These are phyloP conservation scores for Hemisphaericaspora xylofermentans DNA, from an alignment of 1,139 yeast species.

Conservation along the genomic window DNA sequence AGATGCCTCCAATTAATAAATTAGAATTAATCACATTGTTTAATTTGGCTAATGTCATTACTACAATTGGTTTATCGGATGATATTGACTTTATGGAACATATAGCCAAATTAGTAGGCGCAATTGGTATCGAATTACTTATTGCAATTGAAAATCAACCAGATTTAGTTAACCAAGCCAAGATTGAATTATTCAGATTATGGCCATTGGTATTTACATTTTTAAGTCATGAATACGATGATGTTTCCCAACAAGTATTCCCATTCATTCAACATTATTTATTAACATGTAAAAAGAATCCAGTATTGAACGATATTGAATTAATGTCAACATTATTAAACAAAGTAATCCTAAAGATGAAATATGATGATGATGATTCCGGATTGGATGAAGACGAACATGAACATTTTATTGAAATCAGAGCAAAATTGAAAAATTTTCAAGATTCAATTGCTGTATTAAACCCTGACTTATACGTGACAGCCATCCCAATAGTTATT, in stretches of 20 bases:
- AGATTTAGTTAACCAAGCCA: constrained; percentile 43
- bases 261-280: constrained; percentile 77
- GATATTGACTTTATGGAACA: constrained; percentile 74
- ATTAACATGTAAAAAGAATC: constrained; percentile 62
- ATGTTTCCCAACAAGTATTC: constrained; percentile 79
- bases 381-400: constrained; percentile 64
- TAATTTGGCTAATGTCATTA: constrained; percentile 59
- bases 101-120: constrained; percentile 70
- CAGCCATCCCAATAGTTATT: constrained; percentile 66
- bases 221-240: constrained; percentile 82
- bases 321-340: constrained; percentile 63
- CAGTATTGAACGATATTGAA: constrained; percentile 36
- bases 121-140: constrained; percentile 74
- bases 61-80: constrained; percentile 30
- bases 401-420: constrained; percentile 75
- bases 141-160: constrained; percentile 56
- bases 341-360: constrained; percentile 74
- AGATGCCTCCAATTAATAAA: constrained; percentile 89
- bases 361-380: constrained; percentile 73
- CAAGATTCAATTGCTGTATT: constrained; percentile 84
- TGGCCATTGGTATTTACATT: constrained; percentile 75
- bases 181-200: constrained; percentile 37
- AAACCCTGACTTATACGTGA: constrained; percentile 70
- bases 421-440: constrained; percentile 69
- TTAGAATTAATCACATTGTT: constrained; percentile 70